Evolutionary conservation across 208 protist species (phyloP), one percentile per base, ranked within the genome.

Genomic region (Wallacemonas collosoma): DNA sequence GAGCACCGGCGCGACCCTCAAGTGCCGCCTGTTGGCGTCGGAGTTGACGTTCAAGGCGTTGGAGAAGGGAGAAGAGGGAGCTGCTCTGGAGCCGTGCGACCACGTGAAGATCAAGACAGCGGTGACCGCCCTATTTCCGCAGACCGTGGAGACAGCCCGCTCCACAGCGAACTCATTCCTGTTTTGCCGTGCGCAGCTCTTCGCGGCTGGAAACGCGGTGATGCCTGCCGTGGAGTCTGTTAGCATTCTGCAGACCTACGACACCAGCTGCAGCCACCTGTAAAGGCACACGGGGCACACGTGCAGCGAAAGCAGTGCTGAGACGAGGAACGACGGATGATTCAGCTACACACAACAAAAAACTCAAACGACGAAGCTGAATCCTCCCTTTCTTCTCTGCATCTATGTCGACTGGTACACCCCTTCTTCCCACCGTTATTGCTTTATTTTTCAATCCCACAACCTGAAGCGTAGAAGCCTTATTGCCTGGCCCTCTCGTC

Each of bases 161-260:
- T 4, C 8, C 26, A 44, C 56, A 6, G 56, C 14, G 14, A 15
- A 41, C 35, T 62, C 56, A 9, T 62, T 43, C 35, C 56, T 62
- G 4, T 62, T 62, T 62, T 62, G 56, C 56, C 56, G 56, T 26
- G 56, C 56, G 38, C 56, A 62, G 56, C 56, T 62, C 56, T 62
- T 62, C 56, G 35, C 35, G 5, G 35, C 9, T 41, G 35, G 8
- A 5, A 9, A 15, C 8, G 3, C 35, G 14, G 35, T 9, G 6
- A 14, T 41, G 6, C 56, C 56, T 26, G 0, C 56, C 3, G 56
- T 38, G 36, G 56, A 62, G 56, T 6, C 56, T 5, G 6, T 62
- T 38, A 62, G 56, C 35, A 62, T 62, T 26, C 56, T 62, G 38
- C 56, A 44, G 35, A 62, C 56, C 14, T 43, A 62, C 17, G 56